Evolutionary conservation across 106 monocot genomes (phyloP), one percentile per base, ranked within the genome.

Genomic region (Dioscorea zingiberensis): DNA sequence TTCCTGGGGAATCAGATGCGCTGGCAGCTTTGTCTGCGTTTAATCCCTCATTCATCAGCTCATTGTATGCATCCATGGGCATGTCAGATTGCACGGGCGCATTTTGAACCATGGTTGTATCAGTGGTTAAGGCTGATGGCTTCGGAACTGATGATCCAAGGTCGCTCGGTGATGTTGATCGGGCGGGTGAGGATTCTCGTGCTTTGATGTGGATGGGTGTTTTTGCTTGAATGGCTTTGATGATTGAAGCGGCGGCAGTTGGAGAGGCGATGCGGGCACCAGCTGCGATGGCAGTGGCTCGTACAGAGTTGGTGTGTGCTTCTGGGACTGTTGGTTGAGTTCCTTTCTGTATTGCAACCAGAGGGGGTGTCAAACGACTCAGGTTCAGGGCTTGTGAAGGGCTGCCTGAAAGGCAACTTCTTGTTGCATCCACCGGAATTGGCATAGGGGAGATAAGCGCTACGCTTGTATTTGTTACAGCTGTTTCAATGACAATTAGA

Each of bases 221-320:
- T 48, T 56, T 61, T 0, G 60, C 60, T 29, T 70, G 70, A 13
- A 45, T 60, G 5, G 70, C 70, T 70, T 56, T 48, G 11, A 70
- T 70, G 21, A 70, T 14, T 61, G 70, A 61, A 17, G 70, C 70
- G 1, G 60, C 70, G 13, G 24, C 70, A 25, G 59, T 47, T 32
- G 70, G 70, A 11, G 70, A 70, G 26, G 70, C 70, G 14, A 70
- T 70, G 18, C 70, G 70, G 8, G 70, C 70, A 47, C 70, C 70
- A 1, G 70, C 70, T 19, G 70, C 70, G 12, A 70, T 47, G 48
- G 70, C 70, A n/a, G 70, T 60, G 7, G 70, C 70, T 18, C 56
- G 59, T 44, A 69, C 58, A 24, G 69, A 44, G 22, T 58, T 58
- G 13, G 22, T 7, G 25, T 8, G 58, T 21, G 21, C 1, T 38